Base-by-base conservation (phyloP, 148 eudicot species). In the Diospyros lotus region DNA sequence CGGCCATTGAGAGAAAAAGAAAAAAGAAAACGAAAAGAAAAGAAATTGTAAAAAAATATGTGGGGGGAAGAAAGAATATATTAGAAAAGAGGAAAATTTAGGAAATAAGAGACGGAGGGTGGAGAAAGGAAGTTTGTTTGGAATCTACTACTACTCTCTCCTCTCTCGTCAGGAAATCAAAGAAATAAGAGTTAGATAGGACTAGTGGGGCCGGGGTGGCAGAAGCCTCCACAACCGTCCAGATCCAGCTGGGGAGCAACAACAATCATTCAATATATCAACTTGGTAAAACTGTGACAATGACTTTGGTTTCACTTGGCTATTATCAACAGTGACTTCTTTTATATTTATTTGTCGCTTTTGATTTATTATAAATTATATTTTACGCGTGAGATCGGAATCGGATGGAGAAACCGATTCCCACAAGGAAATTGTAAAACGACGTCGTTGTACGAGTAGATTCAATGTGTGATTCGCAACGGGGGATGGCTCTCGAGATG, bases 161-260 rank as follows among this genome's bases (percentile, higher is more conserved):
- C 28, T 28, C 28, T 28, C 28, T 28, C 28, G 28, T 28, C 11
- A 64, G 50, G 9, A 38, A 58, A 67, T 48, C 60, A 12, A 46
- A 50, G 39, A 59, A 18, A 53, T n/a, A 18, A 43, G 54, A 48
- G 65, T 54, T 61, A 77, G 76, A 45, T 54, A 70, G 42, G 69
- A 77, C 76, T 51, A 59, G 74, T 73, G 75, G 76, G 83, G 70
- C 72, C 4, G 40, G 52, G 42, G 72, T 15, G 81, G 48, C 65
- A 54, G 17, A 41, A 73, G 44, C 73, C 44, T 68, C 77, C 58
- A 53, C 74, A 67, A 62, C 80, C 83, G 51, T 72, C 9, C 79
- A 68, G 38, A 67, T 73, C 76, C 61, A 69, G 73, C 73, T 69
- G 73, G 60, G 59, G 14, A 45, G 78, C 79, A 80, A 64, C 63